These are phyloP conservation scores for Fusarium nanum DNA, from an alignment of 2,329 filamentous ascomycete species.

Conservation along the genomic window DNA sequence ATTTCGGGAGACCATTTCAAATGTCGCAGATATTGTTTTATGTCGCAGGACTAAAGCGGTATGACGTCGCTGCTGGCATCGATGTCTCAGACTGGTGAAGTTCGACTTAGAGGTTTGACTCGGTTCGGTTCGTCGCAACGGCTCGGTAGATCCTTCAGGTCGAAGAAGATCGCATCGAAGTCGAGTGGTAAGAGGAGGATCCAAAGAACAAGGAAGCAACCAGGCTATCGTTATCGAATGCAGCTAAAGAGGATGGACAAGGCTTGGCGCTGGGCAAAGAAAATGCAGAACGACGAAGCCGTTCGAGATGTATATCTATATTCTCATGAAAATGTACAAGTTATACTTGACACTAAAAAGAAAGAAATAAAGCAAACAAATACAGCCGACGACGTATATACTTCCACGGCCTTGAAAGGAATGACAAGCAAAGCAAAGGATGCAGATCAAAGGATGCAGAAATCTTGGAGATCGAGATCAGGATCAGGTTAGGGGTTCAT, in stretches of 20 bases:
- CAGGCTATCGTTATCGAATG: slow-evolving; percentile 3
- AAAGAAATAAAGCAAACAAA: background rate
- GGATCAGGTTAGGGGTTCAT: slow-evolving; percentile 18
- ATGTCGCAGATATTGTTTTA: slow-evolving; percentile 7
- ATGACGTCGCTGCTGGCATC: slow-evolving; percentile 17
- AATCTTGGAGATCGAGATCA: slow-evolving; percentile 33
- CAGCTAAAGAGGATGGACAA: slow-evolving; percentile 13
- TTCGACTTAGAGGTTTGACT: background rate
- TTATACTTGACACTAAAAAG: background rate
- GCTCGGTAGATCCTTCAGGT: background rate
- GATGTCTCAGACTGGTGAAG: background rate
- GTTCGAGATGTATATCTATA: background rate
- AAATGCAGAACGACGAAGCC: background rate
- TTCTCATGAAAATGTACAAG: background rate
- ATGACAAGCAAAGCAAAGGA: slow-evolving; percentile 13
- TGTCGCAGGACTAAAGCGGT: background rate
- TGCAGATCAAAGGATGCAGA: slow-evolving; percentile 24
- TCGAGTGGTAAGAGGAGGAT: background rate
- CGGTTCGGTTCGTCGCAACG: background rate
- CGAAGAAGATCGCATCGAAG: background rate
- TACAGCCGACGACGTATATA: slow-evolving; percentile 6
- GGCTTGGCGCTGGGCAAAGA: slow-evolving; percentile 2
- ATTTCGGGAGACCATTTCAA: slow-evolving; percentile 30
- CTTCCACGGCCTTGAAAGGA: slow-evolving; percentile 2
- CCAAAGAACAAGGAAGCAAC: background rate